Conservation (phyloP, 495 filamentous ascomycete species). For the Penicillium alfredii region DNA sequence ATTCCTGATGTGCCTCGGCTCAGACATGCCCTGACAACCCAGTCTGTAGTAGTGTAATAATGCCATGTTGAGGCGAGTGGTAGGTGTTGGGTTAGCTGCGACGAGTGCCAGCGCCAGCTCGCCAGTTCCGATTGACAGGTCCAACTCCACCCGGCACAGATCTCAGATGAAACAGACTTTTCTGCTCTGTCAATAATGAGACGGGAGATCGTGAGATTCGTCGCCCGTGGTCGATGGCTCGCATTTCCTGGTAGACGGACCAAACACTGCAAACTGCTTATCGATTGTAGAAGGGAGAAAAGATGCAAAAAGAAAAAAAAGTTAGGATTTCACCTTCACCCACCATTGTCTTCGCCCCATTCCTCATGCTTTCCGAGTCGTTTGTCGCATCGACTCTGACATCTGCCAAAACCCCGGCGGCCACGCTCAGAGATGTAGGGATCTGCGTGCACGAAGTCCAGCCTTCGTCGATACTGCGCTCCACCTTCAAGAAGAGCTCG, state of each 20-base stretch:
- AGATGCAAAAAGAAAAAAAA: constrained; percentile 29
- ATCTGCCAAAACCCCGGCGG: constrained; percentile 55
- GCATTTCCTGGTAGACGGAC: constrained; percentile 5
- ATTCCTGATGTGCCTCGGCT: too few relatives aligned
- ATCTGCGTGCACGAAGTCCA: constrained; percentile 81
- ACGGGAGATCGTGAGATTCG: too few relatives aligned
- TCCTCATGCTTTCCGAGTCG: constrained; percentile 69
- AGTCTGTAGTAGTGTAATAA: too few relatives aligned
- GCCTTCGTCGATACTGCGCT: constrained; percentile 61
- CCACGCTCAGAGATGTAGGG: constrained; percentile 67
- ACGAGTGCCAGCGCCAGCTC: too few relatives aligned
- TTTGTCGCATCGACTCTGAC: constrained; percentile 71
- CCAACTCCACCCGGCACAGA: too few relatives aligned
- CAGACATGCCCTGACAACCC: too few relatives aligned
- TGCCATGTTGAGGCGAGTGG: too few relatives aligned
- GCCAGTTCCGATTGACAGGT: constrained; percentile 9
- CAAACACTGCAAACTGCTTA: constrained; percentile 44
- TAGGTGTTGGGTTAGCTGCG: too few relatives aligned
- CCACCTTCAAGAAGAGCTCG: constrained; percentile 89
- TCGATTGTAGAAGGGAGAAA: constrained; percentile 23
- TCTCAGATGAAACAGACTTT: too few relatives aligned
- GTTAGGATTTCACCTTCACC: too few relatives aligned
- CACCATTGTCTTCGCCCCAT: constrained; percentile 6
- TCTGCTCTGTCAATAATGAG: too few relatives aligned
- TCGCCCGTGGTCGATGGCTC: constrained; percentile 2